Evolutionary conservation across 768 basidiomycete genomes (phyloP).

Genomic region (Trametes meyenii): DNA sequence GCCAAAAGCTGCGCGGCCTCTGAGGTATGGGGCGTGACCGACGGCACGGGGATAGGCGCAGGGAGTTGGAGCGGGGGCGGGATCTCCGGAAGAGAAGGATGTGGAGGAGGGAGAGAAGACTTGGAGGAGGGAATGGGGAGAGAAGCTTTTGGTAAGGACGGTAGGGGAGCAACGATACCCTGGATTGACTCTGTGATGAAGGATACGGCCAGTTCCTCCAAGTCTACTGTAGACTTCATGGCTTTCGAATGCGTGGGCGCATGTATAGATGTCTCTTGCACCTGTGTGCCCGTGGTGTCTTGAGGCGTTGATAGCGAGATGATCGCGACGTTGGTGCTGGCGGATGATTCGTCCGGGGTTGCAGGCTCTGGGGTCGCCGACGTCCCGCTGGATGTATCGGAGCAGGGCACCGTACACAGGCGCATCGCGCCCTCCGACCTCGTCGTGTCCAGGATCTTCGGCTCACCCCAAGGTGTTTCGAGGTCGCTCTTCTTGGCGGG

Average conservation of each 20-base stretch:
- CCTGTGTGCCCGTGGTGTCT: neutral
- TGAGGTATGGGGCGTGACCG: neutral
- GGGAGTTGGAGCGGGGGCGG: neutral
- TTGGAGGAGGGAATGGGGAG: neutral
- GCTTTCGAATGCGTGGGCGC: neutral
- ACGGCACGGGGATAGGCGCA: neutral
- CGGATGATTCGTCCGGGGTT: constrained; percentile 3
- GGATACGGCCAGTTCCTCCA: constrained; percentile 58
- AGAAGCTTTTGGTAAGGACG: neutral
- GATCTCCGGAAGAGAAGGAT: neutral
- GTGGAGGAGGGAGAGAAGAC: neutral
- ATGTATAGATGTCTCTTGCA: neutral
- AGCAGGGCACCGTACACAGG: neutral
- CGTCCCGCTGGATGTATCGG: neutral
- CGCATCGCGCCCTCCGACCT: constrained; percentile 9
- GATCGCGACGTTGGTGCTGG: neutral
- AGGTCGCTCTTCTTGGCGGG: neutral
- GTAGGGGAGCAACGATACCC: constrained; percentile 31
- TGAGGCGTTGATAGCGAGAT: neutral
- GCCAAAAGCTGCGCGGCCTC: constrained; percentile 24
- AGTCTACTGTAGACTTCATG: constrained; percentile 3
- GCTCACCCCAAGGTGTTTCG: constrained; percentile 16
- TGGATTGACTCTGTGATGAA: constrained; percentile 63
- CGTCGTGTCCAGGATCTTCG: constrained; percentile 20
- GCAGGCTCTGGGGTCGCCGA: constrained; percentile 14